Percentiles rank a stretch among this genome's conserved stretches.
These are phyloP conservation scores for Leccinum incarnatum DNA, from an alignment of 768 basidiomycete species.

Conservation along the genomic window DNA sequence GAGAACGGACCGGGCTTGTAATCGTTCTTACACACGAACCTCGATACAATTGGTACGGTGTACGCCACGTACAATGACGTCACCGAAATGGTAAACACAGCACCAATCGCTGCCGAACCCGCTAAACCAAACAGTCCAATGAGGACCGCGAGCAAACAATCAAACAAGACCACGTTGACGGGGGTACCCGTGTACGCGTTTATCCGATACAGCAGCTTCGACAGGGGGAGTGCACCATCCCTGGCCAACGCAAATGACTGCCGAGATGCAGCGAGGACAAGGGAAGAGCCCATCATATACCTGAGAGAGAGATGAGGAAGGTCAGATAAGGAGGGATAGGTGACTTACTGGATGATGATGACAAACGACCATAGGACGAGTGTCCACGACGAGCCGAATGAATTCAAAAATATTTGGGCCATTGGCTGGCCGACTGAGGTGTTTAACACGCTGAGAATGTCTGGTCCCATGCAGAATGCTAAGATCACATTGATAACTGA, in stretches of 20 bases:
- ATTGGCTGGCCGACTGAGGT: slow-evolving; percentile 36
- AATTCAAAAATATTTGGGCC: slow-evolving; percentile 38
- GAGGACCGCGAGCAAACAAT: slow-evolving; percentile 37
- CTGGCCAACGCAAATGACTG: slow-evolving; percentile 56
- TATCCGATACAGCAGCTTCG: slow-evolving; percentile 47
- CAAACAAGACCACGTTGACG: slow-evolving; percentile 57
- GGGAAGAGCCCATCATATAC: slow-evolving; percentile 44
- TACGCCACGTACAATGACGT: slow-evolving; percentile 44
- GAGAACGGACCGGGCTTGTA: slow-evolving; percentile 46
- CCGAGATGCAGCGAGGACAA: slow-evolving; percentile 47
- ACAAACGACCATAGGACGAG: slow-evolving; percentile 54
- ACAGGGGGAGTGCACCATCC: slow-evolving; percentile 59
- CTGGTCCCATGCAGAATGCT: slow-evolving; percentile 55
- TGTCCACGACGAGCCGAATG: slow-evolving; percentile 40
- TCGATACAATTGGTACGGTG: slow-evolving; percentile 44
- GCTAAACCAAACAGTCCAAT: slow-evolving; percentile 53
- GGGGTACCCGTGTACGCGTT: slow-evolving; percentile 55
- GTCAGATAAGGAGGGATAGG: background rate
- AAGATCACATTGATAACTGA: slow-evolving; percentile 49
- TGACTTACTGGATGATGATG: slow-evolving; percentile 42
- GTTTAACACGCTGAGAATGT: slow-evolving; percentile 37
- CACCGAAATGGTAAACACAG: slow-evolving; percentile 50
- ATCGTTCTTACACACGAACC: slow-evolving; percentile 44
- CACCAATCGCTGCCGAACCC: slow-evolving; percentile 50
- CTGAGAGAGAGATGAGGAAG: slow-evolving; percentile 16